Percentiles rank a stretch among this genome's conserved stretches.
Evolutionary conservation across 208 protist genomes (phyloP).

Genomic region (Leishmania mexicana): DNA sequence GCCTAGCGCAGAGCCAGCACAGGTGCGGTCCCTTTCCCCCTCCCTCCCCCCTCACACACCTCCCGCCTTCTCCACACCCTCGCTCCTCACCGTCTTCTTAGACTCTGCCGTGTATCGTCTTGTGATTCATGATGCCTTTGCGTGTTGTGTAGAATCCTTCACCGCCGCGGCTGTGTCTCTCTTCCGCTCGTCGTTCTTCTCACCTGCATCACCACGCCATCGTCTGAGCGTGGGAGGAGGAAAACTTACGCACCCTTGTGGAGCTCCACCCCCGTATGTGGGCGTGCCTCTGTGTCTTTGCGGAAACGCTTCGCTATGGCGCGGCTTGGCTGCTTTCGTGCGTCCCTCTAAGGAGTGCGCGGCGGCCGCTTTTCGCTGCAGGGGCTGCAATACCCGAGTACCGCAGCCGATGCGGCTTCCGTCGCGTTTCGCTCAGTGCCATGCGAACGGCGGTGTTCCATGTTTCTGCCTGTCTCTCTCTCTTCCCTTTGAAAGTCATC

Average conservation of each 20-base stretch:
- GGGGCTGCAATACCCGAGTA: background rate
- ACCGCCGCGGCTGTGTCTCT: background rate
- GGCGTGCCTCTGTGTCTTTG: background rate
- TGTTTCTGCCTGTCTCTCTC: background rate
- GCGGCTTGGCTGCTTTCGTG: background rate
- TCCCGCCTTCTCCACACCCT: background rate
- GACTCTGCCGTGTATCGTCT: background rate
- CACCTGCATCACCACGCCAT: background rate
- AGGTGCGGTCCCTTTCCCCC: background rate
- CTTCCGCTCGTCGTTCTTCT: background rate
- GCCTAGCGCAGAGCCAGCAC: background rate
- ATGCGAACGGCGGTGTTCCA: background rate
- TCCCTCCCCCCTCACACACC: background rate
- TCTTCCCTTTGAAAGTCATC: background rate
- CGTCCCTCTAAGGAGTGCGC: background rate
- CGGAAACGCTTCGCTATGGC: background rate
- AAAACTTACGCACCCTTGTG: background rate
- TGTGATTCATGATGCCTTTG: too few species aligned
- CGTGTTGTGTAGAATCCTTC: too few species aligned
- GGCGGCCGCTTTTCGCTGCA: background rate
- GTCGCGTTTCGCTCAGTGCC: background rate
- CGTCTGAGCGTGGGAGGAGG: background rate
- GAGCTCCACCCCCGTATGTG: background rate
- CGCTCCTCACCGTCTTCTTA: background rate
- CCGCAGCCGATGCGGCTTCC: background rate